Conservation (phyloP, 1,284 basidiomycete genomes). For the Vanrija sp. region DNA sequence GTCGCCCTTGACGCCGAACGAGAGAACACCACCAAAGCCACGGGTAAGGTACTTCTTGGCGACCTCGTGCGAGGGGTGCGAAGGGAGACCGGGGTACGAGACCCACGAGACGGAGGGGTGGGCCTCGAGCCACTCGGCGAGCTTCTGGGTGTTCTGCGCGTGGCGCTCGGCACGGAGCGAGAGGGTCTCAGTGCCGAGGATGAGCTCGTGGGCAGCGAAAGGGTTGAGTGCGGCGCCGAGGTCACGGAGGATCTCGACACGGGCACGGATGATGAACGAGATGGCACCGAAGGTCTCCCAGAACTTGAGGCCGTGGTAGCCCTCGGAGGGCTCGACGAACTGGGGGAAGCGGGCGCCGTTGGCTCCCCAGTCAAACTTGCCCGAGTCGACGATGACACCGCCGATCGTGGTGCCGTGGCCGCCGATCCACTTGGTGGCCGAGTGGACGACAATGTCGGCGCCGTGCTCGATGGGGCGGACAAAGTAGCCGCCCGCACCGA, state of each 20-base stretch:
- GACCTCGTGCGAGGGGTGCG: constrained; percentile 61
- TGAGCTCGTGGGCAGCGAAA: constrained; percentile 75
- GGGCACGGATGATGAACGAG: constrained; percentile 50
- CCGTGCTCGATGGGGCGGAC: constrained; percentile 49
- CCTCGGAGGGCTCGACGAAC: constrained; percentile 62
- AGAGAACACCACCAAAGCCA: constrained; percentile 71
- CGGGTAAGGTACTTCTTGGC: constrained; percentile 61
- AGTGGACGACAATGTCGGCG: constrained; percentile 80
- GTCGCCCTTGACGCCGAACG: constrained; percentile 74
- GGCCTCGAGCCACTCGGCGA: constrained; percentile 60
- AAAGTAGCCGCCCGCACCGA: constrained; percentile 68
- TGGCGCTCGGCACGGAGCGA: constrained; percentile 59
- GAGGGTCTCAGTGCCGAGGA: constrained; percentile 83
- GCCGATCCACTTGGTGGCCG: constrained; percentile 87
- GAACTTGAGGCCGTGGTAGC: constrained; percentile 76
- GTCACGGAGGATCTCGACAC: constrained; percentile 62
- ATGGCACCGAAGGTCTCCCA: constrained; percentile 65
- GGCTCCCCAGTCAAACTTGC: constrained; percentile 82
- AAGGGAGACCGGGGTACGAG: constrained; percentile 69
- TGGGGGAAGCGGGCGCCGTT: constrained; percentile 75
- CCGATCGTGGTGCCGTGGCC: constrained; percentile 85
- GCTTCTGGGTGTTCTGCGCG: constrained; percentile 19
- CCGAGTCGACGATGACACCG: constrained; percentile 75
- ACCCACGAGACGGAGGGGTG: constrained; percentile 65
- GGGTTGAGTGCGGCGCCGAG: constrained; percentile 72